phyloP scores from a whole-genome alignment of 2,329 filamentous ascomycete species.

The Dactylellina leptospora region DNA sequence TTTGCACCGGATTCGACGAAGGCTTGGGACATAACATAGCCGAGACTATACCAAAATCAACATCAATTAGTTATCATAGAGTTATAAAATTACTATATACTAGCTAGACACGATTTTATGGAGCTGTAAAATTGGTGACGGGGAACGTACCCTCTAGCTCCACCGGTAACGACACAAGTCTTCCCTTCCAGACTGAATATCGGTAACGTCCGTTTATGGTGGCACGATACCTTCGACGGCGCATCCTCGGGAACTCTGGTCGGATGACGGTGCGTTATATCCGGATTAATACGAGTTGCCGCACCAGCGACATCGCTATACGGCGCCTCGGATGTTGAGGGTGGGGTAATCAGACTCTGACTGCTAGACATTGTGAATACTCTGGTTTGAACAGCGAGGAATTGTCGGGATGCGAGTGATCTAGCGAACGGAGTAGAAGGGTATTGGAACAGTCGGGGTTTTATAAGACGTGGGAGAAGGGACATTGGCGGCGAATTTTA shows the following conservation, averaged over 20 bases:
- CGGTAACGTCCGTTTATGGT: conserved; percentile 76
- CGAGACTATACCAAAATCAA: conserved; percentile 63
- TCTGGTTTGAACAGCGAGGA: background rate
- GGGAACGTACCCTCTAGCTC: conserved; percentile 72
- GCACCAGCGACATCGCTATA: conserved; percentile 21
- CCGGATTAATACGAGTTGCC: conserved; percentile 32
- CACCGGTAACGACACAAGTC: conserved; percentile 86
- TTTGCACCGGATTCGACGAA: conserved; percentile 87
- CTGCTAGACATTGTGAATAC: conserved; percentile 22
- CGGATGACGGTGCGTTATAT: conserved; percentile 34
- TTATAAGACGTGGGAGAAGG: conserved; percentile 20
- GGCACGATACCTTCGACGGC: conserved; percentile 7
- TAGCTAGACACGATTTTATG: background rate
- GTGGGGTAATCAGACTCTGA: conserved; percentile 10
- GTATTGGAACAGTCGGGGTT: conserved; percentile 15
- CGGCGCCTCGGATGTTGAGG: conserved; percentile 29
- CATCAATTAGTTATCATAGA: background rate
- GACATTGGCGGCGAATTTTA: background rate
- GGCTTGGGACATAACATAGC: conserved; percentile 91
- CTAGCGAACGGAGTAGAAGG: background rate
- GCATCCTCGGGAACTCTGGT: conserved; percentile 23
- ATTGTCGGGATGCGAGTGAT: background rate
- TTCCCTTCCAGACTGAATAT: conserved; percentile 86
- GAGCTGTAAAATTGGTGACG: background rate
- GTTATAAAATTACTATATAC: background rate